Percentiles rank a stretch among this genome's conserved stretches.
Conservation (phyloP, 306 rosid species). For the Coriaria nepalensis region DNA sequence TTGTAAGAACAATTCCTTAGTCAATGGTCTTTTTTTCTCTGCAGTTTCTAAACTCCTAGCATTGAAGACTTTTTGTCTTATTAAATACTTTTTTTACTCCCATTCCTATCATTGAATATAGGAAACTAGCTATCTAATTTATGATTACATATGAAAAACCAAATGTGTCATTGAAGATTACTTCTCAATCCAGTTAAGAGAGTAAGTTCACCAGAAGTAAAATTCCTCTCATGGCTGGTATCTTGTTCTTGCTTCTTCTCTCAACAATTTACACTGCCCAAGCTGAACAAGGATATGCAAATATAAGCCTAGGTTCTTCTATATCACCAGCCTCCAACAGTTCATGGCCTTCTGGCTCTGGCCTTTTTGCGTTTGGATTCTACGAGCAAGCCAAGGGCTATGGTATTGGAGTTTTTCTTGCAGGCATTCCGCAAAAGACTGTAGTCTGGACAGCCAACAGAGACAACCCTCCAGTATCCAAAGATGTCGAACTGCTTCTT, state of each 20-base stretch:
- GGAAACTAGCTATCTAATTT: too few species aligned
- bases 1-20: too few species aligned
- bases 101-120: too few species aligned
- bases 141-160: too few species aligned
- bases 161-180: too few species aligned
- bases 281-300: neutral
- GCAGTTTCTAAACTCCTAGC: too few species aligned
- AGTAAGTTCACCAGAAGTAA: too few species aligned
- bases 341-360: constrained; percentile 18
- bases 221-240: neutral
- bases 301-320: neutral
- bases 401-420: constrained; percentile 10
- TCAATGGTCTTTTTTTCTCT: too few species aligned
- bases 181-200: too few species aligned
- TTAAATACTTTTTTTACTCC: too few species aligned
- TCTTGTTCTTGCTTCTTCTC: neutral
- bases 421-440: constrained; percentile 15
- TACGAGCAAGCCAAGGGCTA: constrained; percentile 13
- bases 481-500: constrained; percentile 10
- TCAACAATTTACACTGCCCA: neutral
- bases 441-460: constrained; percentile 20
- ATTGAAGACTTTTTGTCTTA: too few species aligned
- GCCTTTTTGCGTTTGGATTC: constrained; percentile 25
- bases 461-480: constrained; percentile 7
- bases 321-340: neutral